Conservation (phyloP, 176 grass and related monocot genomes). For the Microstegium vimineum region DNA sequence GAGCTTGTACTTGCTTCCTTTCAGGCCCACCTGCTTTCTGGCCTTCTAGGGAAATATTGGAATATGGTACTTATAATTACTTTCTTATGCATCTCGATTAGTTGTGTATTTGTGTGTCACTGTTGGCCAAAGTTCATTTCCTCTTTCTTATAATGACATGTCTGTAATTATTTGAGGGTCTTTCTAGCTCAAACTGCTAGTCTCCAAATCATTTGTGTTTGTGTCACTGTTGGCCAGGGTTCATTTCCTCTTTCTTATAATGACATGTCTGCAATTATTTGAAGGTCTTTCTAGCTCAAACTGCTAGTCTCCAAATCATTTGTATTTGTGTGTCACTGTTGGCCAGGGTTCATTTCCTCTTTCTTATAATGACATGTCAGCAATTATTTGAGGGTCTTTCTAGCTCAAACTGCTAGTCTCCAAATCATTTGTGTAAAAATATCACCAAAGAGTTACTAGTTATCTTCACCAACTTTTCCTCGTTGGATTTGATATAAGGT, state of each 20-base stretch:
- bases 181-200: not conserved
- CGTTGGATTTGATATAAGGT: not conserved
- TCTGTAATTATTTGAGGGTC: not conserved
- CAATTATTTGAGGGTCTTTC: not conserved
- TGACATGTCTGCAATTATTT: not conserved
- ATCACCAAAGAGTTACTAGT: not conserved
- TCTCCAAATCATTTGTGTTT: too few relatives aligned
- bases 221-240: not conserved
- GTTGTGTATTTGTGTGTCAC: not conserved
- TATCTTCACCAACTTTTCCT: not conserved
- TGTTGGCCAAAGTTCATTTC: not conserved
- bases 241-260: not conserved
- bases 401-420: not conserved
- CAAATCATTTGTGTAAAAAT: not conserved
- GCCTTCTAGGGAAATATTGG: not conserved
- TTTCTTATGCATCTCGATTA: not conserved
- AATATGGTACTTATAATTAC: slow-evolving; percentile 14
- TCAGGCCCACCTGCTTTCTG: not conserved
- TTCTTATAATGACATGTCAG: not conserved
- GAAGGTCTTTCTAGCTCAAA: not conserved
- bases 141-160: not conserved
- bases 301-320: not conserved
- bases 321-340: too few relatives aligned
- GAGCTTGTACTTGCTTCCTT: not conserved
- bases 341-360: not conserved